Percentiles rank a stretch among this genome's conserved stretches.
These are phyloP conservation scores for Talaromyces sp. DNA, from an alignment of 2,329 filamentous ascomycete genomes.

Conservation along the genomic window DNA sequence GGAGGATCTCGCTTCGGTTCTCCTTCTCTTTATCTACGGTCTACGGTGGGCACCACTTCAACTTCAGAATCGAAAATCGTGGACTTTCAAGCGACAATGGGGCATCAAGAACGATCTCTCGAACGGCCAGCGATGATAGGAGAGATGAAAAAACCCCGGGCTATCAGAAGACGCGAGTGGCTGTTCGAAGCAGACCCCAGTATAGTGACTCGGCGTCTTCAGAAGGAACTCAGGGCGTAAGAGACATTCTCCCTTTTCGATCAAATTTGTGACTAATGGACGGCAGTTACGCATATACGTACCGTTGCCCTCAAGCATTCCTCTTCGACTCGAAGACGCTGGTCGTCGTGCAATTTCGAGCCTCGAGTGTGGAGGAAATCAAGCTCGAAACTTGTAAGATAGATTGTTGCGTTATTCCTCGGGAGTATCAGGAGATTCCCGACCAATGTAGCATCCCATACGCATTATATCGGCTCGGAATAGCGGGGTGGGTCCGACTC, in stretches of 20 bases:
- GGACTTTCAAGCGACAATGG: background rate
- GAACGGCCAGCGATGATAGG: background rate
- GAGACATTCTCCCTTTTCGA: background rate
- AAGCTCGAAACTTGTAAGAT: background rate
- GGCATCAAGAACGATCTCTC: background rate
- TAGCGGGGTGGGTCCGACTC: too few species aligned
- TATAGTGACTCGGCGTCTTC: background rate
- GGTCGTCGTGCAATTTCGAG: background rate
- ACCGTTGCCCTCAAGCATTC: background rate
- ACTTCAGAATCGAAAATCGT: too few species aligned
- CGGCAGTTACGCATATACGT: background rate
- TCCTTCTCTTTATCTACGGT: too few species aligned
- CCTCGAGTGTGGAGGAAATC: background rate
- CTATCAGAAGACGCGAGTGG: background rate
- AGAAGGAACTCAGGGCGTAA: background rate
- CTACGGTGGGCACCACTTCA: too few species aligned
- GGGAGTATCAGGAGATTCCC: too few species aligned
- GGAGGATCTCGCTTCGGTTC: too few species aligned
- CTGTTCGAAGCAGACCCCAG: background rate
- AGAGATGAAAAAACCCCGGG: background rate
- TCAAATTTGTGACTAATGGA: background rate
- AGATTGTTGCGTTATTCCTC: background rate
- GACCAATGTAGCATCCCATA: too few species aligned
- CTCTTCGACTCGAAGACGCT: background rate
- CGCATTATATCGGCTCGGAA: too few species aligned